phyloP scores from a whole-genome alignment of 495 filamentous ascomycete species.

The Aspergillus avenaceus region DNA sequence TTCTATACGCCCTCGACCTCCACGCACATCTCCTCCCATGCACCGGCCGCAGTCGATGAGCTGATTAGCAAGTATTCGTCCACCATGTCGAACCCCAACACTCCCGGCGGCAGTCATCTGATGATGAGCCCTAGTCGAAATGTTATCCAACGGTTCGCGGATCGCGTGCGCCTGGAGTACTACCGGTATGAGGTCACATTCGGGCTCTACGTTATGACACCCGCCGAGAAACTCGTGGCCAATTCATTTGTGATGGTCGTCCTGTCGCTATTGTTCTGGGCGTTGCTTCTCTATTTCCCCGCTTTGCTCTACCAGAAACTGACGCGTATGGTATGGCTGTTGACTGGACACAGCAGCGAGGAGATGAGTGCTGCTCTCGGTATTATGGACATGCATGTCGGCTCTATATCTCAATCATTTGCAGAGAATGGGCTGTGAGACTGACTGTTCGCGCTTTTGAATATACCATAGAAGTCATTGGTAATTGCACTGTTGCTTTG shows the following conservation, averaged over 20 bases:
- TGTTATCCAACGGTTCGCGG: conserved; percentile 33
- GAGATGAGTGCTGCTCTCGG: conserved; percentile 27
- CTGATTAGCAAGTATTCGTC: conserved; percentile 36
- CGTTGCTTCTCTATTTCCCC: conserved; percentile 37
- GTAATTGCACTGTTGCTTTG: not conserved
- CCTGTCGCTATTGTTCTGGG: conserved; percentile 34
- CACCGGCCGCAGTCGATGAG: conserved; percentile 32
- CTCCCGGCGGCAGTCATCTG: conserved; percentile 4
- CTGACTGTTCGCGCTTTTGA: not conserved
- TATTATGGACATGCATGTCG: conserved; percentile 25
- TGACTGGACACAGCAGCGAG: conserved; percentile 36
- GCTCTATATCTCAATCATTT: conserved; percentile 12
- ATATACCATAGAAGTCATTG: not conserved
- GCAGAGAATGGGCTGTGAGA: conserved; percentile 15
- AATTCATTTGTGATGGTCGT: conserved; percentile 44
- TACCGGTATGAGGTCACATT: conserved; percentile 78
- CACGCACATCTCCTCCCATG: conserved; percentile 27
- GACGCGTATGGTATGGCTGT: conserved; percentile 32
- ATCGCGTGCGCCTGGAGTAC: conserved; percentile 59
- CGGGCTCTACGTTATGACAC: conserved; percentile 68
- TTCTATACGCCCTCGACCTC: conserved; percentile 34
- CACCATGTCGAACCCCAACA: conserved; percentile 19
- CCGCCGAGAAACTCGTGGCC: conserved; percentile 67
- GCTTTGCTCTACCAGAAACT: conserved; percentile 36
- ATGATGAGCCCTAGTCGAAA: conserved; percentile 19